phyloP scores from a whole-genome alignment of 129 eudicot genomes.

The Scalesia atractyloides region DNA sequence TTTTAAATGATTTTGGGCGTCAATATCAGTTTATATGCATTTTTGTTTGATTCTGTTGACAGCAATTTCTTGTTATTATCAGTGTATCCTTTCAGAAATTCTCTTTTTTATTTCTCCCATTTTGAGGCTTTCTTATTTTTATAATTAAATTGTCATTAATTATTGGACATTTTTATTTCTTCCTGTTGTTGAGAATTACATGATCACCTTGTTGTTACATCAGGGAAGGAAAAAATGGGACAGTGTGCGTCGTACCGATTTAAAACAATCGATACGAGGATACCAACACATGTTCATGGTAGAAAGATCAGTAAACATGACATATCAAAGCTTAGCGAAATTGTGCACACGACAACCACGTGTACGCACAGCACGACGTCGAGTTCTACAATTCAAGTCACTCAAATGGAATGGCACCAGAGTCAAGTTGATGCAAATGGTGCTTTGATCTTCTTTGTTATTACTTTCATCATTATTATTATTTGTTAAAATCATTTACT shows the following conservation, averaged over 20 bases:
- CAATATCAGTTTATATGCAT: constrained; percentile 22
- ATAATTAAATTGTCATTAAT: neutral
- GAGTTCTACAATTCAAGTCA: constrained; percentile 62
- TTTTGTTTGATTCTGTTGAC: constrained; percentile 28
- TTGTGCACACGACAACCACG: constrained; percentile 64
- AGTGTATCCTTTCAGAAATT: constrained; percentile 9
- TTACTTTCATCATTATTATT: neutral
- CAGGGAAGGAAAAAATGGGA: constrained; percentile 54
- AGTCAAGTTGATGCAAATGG: constrained; percentile 73
- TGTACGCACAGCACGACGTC: constrained; percentile 63
- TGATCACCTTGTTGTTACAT: constrained; percentile 17
- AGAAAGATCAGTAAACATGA: constrained; percentile 39
- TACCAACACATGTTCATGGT: constrained; percentile 28
- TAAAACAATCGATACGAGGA: constrained; percentile 22
- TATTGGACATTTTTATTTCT: neutral
- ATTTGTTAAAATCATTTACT: neutral
- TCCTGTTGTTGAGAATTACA: neutral
- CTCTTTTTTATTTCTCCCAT: constrained; percentile 21
- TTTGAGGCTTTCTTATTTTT: constrained; percentile 11
- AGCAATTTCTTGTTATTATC: constrained; percentile 39
- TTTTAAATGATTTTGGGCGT: constrained; percentile 16
- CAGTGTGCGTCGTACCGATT: constrained; percentile 57
- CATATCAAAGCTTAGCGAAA: constrained; percentile 58
- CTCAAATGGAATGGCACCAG: constrained; percentile 86
- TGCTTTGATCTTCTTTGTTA: constrained; percentile 26